Conservation (phyloP, 1,284 basidiomycete species). For the Lentinus polychrous region DNA sequence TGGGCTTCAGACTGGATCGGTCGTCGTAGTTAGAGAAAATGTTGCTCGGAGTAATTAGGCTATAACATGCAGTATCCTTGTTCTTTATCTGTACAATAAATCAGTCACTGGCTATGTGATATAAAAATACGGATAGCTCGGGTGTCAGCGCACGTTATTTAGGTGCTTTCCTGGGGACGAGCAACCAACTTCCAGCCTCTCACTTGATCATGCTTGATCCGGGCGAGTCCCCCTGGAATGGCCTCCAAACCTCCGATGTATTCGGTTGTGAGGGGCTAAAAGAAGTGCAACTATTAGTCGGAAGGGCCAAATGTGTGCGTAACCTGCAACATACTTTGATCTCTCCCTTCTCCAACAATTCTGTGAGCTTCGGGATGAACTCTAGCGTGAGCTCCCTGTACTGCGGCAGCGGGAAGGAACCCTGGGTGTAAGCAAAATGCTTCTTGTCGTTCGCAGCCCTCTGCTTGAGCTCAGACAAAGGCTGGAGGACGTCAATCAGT, state of each 20-base stretch:
- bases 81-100: too few species aligned
- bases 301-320: background rate
- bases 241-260: slow-evolving; percentile 22
- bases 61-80: too few species aligned
- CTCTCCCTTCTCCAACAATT: slow-evolving; percentile 6
- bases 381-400: slow-evolving; percentile 1
- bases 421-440: background rate
- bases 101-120: too few species aligned
- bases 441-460: background rate
- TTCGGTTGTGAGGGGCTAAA: slow-evolving; percentile 24
- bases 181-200: slow-evolving; percentile 24
- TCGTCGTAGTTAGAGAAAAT: too few species aligned
- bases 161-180: slow-evolving; percentile 12
- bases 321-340: slow-evolving; percentile 8
- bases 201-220: slow-evolving; percentile 18
- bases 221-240: slow-evolving; percentile 20
- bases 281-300: background rate
- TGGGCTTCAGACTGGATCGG: too few species aligned
- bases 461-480: background rate
- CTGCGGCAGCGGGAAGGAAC: background rate
- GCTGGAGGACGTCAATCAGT: slow-evolving; percentile 1
- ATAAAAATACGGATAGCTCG: too few species aligned
- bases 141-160: too few species aligned
- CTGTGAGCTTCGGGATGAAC: slow-evolving; percentile 1
- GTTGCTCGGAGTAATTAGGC: too few species aligned